Evolutionary conservation across 106 monocot genomes (phyloP), one percentile per base, ranked within the genome.

Genomic region (Narthecium ossifragum): DNA sequence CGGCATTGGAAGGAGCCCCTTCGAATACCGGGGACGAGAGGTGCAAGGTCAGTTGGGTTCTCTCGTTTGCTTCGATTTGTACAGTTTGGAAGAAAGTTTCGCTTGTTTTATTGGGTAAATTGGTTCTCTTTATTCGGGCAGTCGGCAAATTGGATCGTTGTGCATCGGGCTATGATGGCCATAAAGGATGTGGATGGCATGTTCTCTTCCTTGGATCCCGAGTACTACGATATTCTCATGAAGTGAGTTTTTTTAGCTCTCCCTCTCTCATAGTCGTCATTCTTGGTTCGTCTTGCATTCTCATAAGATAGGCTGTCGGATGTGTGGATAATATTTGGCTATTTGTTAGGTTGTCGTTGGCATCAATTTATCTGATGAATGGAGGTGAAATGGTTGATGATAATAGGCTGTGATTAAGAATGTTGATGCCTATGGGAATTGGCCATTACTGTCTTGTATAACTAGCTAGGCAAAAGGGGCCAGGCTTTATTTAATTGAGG

Each of bases 181-280:
- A 80, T 93, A 51, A 93, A 79, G 79, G 88, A 89, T 31, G 79
- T 85, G 28, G 93, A 93, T 67, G 85, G 71, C 8, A 80, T 88
- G 85, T 63, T 93, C 32, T 65, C 82, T 34, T 71, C 70, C 27
- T 54, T 93, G 70, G 93, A 93, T 74, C 79, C 93, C 0, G 88
- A 93, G 67, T 93, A 93, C 75, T 88, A 93, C 58, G 93, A 93
- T 70, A 93, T 93, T 40, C 88, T 93, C 43, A 93, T 93, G 88
- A 93, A 93, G 88, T 88, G 48, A 82, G 75, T 46, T 51, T 9
- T 59, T 15, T 36, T 25, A 3, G 28, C 25, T 31, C 36, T 45
- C 26, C 29, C 33, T 4, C 20, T 47, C 6, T 58, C 33, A 59
- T 23, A 10, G 28, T 39, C 37, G 6, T 26, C 18, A 9, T 50